phyloP scores from a whole-genome alignment of 768 basidiomycete genomes.

The Crassisporium funariophilum region DNA sequence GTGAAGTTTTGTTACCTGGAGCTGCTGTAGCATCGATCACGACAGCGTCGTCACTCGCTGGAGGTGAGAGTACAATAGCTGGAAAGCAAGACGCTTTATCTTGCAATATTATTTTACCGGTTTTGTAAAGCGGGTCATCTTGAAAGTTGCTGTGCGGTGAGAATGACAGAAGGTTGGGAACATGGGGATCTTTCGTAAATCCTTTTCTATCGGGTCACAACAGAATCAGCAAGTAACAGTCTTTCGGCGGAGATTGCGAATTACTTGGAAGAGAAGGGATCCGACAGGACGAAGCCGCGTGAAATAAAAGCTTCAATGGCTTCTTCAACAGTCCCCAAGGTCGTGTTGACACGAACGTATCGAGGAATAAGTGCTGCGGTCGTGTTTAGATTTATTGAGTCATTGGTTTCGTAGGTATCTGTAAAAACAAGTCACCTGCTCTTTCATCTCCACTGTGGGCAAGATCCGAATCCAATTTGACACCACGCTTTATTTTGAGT shows the following conservation, averaged over 20 bases:
- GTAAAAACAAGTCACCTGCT: slow-evolving; percentile 49
- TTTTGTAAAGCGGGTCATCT: slow-evolving; percentile 69
- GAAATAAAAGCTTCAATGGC: slow-evolving; percentile 59
- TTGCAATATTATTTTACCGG: slow-evolving; percentile 88
- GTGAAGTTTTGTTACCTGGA: slow-evolving; percentile 97
- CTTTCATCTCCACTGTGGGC: slow-evolving; percentile 61
- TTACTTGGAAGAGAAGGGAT: slow-evolving; percentile 58
- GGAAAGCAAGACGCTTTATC: slow-evolving; percentile 99
- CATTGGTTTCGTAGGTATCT: slow-evolving; percentile 4
- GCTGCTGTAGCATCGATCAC: slow-evolving; percentile 96
- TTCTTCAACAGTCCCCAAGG: slow-evolving; percentile 64
- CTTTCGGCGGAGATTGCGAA: slow-evolving; percentile 12
- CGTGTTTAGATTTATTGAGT: slow-evolving; percentile 12
- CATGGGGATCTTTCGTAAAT: slow-evolving; percentile 77
- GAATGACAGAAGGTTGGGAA: slow-evolving; percentile 81
- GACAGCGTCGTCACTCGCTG: slow-evolving; percentile 47
- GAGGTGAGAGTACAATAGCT: slow-evolving; percentile 82
- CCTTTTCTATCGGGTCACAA: slow-evolving; percentile 44
- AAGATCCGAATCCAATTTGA: slow-evolving; percentile 62
- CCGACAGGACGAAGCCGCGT: slow-evolving; percentile 55
- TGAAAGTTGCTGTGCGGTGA: slow-evolving; percentile 66
- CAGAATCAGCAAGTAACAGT: slow-evolving; percentile 6
- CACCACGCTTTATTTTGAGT: slow-evolving; percentile 77
- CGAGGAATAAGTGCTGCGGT: slow-evolving; percentile 79
- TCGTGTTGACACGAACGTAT: slow-evolving; percentile 83